These are phyloP conservation scores for Bryoerythrophyllum caledonicum DNA, from an alignment of 225 moss, liverwort and hornwort genomes.

Conservation along the genomic window DNA sequence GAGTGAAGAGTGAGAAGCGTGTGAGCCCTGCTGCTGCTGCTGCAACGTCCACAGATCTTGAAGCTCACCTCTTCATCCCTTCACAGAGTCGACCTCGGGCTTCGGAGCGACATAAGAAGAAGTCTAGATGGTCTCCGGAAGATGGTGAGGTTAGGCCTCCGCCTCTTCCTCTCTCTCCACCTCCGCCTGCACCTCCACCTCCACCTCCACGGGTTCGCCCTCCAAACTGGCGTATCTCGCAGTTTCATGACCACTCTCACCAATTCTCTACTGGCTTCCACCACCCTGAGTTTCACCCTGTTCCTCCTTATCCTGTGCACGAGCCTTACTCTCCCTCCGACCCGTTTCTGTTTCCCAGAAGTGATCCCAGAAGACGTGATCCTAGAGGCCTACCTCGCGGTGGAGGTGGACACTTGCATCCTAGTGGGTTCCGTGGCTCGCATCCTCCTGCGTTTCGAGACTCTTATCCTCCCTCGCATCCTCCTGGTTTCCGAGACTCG, in stretches of 20 bases:
- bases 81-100: conserved; percentile 12
- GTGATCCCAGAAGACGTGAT: background rate
- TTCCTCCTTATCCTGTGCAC: background rate
- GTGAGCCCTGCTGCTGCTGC: background rate
- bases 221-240: background rate
- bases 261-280: background rate
- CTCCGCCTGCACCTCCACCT: background rate
- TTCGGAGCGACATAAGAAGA: background rate
- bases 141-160: background rate
- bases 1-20: background rate
- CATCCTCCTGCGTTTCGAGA: background rate
- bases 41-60: conserved; percentile 9
- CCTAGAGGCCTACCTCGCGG: background rate
- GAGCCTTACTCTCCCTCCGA: conserved; percentile 19
- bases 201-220: background rate
- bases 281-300: background rate
- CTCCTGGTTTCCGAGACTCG: background rate
- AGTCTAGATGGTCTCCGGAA: background rate
- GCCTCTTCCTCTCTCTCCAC: background rate
- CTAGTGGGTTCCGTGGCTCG: background rate
- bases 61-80: conserved; percentile 23
- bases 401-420: background rate
- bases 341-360: background rate
- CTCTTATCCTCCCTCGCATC: too few species aligned
- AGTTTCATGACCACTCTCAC: background rate